Evolutionary conservation across 2,329 filamentous ascomycete species (phyloP).

Genomic region (Fusarium mangiferae): DNA sequence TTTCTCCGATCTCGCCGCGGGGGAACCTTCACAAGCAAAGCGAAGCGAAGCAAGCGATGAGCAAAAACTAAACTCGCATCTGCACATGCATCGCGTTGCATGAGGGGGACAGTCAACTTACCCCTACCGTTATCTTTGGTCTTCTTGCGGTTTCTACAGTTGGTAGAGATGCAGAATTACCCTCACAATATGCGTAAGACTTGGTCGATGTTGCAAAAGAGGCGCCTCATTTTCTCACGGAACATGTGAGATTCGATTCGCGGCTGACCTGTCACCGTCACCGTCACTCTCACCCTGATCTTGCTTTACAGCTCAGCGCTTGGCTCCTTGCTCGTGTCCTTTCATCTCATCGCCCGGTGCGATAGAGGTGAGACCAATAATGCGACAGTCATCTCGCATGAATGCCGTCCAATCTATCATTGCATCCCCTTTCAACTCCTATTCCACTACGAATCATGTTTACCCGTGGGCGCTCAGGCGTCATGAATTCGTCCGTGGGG

Average conservation of each 20-base stretch:
- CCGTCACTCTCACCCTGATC: slow-evolving; percentile 1
- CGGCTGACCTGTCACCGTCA: slow-evolving; percentile 25
- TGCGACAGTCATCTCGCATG: slow-evolving; percentile 34
- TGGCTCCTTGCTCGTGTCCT: slow-evolving; percentile 17
- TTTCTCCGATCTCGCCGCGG: slow-evolving; percentile 44
- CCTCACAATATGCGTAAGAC: slow-evolving; percentile 42
- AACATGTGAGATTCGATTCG: slow-evolving; percentile 15
- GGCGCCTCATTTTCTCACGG: slow-evolving; percentile 18
- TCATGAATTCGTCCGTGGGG: slow-evolving; percentile 33
- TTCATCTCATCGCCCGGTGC: slow-evolving; percentile 8
- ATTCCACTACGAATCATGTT: slow-evolving; percentile 24
- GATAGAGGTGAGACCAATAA: slow-evolving; percentile 15
- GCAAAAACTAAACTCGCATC: slow-evolving; percentile 21
- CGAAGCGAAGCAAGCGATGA: background rate
- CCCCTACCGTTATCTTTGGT: slow-evolving; percentile 37
- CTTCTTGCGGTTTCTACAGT: slow-evolving; percentile 10
- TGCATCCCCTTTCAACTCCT: slow-evolving; percentile 21
- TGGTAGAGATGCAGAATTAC: slow-evolving; percentile 38
- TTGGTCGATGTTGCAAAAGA: background rate
- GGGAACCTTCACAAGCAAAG: slow-evolving; percentile 18
- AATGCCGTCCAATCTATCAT: slow-evolving; percentile 7
- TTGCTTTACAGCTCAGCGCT: slow-evolving; percentile 5
- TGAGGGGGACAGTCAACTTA: slow-evolving; percentile 13
- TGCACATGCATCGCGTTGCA: slow-evolving; percentile 24
- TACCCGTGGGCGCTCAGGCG: slow-evolving; percentile 28